Conservation (phyloP, 2,329 filamentous ascomycete species). For the Periconia macrospinosa region DNA sequence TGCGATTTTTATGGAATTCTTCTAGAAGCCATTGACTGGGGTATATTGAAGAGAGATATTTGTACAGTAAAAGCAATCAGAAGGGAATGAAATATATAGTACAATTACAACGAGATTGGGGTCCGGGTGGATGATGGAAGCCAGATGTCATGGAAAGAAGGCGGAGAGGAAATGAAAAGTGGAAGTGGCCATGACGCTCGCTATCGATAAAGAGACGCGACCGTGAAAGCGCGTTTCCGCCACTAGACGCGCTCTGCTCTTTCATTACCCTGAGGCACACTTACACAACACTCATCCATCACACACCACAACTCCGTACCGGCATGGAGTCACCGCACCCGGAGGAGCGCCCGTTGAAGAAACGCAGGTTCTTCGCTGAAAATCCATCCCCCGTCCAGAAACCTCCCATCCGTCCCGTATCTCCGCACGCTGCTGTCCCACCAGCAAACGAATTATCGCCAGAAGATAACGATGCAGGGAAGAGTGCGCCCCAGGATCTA, state of each 20-base stretch:
- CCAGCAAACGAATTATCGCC: slow-evolving; percentile 3
- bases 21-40: not conserved
- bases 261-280: slow-evolving; percentile 1
- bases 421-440: slow-evolving; percentile 25
- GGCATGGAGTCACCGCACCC: slow-evolving; percentile 46
- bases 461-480: slow-evolving; percentile 6
- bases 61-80: not conserved
- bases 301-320: slow-evolving; percentile 4
- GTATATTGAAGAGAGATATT: not conserved
- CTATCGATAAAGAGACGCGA: not conserved
- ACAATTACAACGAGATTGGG: too few species aligned
- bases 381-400: slow-evolving; percentile 42
- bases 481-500: slow-evolving; percentile 11
- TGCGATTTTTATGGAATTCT: not conserved
- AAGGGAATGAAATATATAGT: not conserved
- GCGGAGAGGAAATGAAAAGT: too few species aligned
- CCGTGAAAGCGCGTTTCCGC: slow-evolving; percentile 34
- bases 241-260: slow-evolving; percentile 28
- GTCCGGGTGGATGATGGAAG: too few species aligned
- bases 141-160: too few species aligned
- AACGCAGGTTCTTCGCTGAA: slow-evolving; percentile 65
- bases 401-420: slow-evolving; percentile 19
- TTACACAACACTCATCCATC: not conserved
- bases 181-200: too few species aligned
- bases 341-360: slow-evolving; percentile 61